Conservation (phyloP, 768 basidiomycete species). For the Macrolepiota dolichaula region DNA sequence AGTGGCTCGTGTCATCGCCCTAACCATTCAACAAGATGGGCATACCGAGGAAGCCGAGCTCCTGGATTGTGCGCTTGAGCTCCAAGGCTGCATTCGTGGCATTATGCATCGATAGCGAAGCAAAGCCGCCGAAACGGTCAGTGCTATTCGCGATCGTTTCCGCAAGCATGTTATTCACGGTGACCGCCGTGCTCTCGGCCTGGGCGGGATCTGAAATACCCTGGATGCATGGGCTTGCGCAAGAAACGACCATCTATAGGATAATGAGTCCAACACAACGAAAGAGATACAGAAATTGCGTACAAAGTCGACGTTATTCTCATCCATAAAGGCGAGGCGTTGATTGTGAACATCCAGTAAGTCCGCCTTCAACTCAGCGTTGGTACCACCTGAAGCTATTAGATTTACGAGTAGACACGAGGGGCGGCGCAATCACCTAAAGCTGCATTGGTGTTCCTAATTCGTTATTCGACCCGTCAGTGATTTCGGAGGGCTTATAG, state of each 20-base stretch:
- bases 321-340: conserved; percentile 32
- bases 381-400: conserved; percentile 24
- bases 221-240: conserved; percentile 34
- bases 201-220: conserved; percentile 30
- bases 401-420: background rate
- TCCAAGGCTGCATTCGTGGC: conserved; percentile 37
- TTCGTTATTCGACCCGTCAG: background rate
- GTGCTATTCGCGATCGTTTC: conserved; percentile 35
- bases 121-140: conserved; percentile 38
- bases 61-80: conserved; percentile 33
- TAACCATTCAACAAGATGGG: background rate
- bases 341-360: conserved; percentile 37
- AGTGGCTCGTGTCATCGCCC: background rate
- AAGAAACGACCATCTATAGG: conserved; percentile 37
- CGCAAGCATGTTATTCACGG: conserved; percentile 34
- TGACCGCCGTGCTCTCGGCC: conserved; percentile 30
- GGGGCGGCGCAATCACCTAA: conserved; percentile 13
- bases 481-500: background rate
- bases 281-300: background rate
- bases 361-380: conserved; percentile 27
- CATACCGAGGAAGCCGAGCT: conserved; percentile 36
- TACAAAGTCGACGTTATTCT: conserved; percentile 35
- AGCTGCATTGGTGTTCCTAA: conserved; percentile 17
- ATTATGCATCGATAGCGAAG: conserved; percentile 41
- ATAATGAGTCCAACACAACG: background rate